A percentile compares a stretch with the other conserved stretches of the same genome.
Conservation (phyloP, 805 yeast genomes). For the Saccharomycopsis sp. region DNA sequence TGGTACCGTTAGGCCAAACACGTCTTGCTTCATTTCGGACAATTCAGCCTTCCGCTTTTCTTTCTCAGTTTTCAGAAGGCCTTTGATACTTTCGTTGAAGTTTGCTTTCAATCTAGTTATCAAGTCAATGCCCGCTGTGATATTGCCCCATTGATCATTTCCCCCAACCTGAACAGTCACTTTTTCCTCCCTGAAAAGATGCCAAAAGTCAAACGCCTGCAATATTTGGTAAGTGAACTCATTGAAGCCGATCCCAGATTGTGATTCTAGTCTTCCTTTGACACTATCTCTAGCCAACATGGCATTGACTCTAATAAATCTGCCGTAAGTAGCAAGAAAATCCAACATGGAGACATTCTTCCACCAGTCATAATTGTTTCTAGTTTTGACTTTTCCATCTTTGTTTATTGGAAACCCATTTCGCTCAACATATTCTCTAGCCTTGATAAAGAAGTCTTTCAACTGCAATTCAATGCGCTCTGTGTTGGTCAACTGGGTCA, state of each 20-base stretch:
- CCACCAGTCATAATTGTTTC: constrained; percentile 87
- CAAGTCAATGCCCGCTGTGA: constrained; percentile 90
- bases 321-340: constrained; percentile 71
- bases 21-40: constrained; percentile 27
- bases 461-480: constrained; percentile 56
- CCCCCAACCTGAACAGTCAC: constrained; percentile 88
- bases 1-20: constrained; percentile 84
- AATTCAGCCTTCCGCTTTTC: constrained; percentile 13
- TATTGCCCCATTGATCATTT: constrained; percentile 97
- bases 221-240: constrained; percentile 90
- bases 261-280: constrained; percentile 59
- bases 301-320: constrained; percentile 69
- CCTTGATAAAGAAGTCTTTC: constrained; percentile 50
- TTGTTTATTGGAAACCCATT: constrained; percentile 33
- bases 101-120: constrained; percentile 49
- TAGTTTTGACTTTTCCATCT: constrained; percentile 38
- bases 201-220: constrained; percentile 92
- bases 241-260: constrained; percentile 81
- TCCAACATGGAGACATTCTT: constrained; percentile 63
- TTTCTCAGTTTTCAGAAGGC: not conserved
- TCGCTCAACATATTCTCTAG: constrained; percentile 52
- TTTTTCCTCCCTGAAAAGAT: constrained; percentile 49
- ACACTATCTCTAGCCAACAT: constrained; percentile 90
- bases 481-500: constrained; percentile 51
- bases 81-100: constrained; percentile 19